Conservation (phyloP, 2,329 filamentous ascomycete species). For the Xylaria sp. region DNA sequence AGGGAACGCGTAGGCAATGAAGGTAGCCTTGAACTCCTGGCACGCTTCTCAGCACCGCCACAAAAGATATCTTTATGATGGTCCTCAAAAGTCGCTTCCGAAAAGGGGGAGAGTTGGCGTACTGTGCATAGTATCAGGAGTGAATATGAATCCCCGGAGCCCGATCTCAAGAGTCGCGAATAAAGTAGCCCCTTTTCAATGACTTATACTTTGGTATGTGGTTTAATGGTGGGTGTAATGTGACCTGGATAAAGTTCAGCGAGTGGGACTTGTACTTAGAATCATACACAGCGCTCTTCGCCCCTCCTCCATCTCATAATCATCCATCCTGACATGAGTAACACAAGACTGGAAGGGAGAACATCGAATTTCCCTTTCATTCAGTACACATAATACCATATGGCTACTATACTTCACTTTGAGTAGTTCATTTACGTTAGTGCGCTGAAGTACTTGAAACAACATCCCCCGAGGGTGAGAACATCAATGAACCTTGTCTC, state of each 20-base stretch:
- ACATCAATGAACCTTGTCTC: slow-evolving; percentile 19
- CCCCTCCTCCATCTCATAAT: too few species aligned
- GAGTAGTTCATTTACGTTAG: not conserved
- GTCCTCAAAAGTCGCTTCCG: not conserved
- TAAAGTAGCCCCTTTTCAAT: not conserved
- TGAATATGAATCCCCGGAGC: not conserved
- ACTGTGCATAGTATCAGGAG: not conserved
- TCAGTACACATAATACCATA: not conserved
- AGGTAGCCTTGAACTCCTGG: not conserved
- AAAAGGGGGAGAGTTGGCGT: not conserved
- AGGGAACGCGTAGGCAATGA: not conserved
- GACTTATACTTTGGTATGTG: not conserved
- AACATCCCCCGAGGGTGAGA: not conserved
- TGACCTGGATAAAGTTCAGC: not conserved
- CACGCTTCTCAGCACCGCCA: not conserved
- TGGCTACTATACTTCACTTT: slow-evolving; percentile 7
- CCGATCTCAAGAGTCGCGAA: not conserved
- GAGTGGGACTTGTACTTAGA: not conserved
- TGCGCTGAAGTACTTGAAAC: not conserved
- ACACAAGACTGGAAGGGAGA: too few species aligned
- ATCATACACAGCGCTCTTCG: not conserved
- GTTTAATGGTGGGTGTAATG: not conserved
- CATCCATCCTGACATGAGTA: too few species aligned
- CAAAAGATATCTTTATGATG: too few species aligned
- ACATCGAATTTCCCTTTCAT: too few species aligned